Conservation (phyloP, 306 rosid species). For the Castanea sativa region DNA sequence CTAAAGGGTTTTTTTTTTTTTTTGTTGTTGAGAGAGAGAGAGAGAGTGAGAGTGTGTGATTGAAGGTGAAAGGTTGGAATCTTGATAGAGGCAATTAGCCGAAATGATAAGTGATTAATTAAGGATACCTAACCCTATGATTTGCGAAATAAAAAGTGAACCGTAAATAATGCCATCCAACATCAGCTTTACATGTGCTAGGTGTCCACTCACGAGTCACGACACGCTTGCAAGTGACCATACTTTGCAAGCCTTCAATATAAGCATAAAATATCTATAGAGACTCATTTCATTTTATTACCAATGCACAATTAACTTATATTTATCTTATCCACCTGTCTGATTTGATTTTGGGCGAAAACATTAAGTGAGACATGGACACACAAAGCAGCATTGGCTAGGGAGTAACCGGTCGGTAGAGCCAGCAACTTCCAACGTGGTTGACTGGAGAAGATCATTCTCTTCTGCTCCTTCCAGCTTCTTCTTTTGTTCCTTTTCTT, state of each 20-base stretch:
- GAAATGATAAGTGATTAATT: too few relatives aligned
- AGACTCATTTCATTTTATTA: not conserved
- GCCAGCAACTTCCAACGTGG: conserved; percentile 27
- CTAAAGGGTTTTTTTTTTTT: too few relatives aligned
- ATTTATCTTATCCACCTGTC: conserved; percentile 20
- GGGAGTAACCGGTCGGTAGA: conserved; percentile 27
- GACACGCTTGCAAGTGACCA: conserved; percentile 14
- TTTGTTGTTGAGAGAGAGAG: too few relatives aligned
- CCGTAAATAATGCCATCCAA: not conserved
- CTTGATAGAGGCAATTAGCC: too few relatives aligned
- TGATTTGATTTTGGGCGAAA: conserved; percentile 19
- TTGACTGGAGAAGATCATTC: not conserved
- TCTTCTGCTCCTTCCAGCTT: conserved; percentile 2
- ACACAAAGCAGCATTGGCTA: conserved; percentile 24
- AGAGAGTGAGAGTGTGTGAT: too few relatives aligned
- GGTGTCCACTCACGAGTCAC: conserved; percentile 12
- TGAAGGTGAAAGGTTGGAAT: too few relatives aligned
- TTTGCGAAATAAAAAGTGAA: too few relatives aligned
- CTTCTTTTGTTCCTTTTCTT: conserved; percentile 14
- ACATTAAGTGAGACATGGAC: conserved; percentile 19
- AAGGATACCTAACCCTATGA: too few relatives aligned
- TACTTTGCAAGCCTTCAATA: conserved; percentile 16
- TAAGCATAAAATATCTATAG: not conserved
- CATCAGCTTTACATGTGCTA: conserved; percentile 16
- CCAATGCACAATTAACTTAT: not conserved